Evolutionary conservation across 495 filamentous ascomycete species (phyloP), one percentile per base, ranked within the genome.

Genomic region (Bathelium albidoporum): DNA sequence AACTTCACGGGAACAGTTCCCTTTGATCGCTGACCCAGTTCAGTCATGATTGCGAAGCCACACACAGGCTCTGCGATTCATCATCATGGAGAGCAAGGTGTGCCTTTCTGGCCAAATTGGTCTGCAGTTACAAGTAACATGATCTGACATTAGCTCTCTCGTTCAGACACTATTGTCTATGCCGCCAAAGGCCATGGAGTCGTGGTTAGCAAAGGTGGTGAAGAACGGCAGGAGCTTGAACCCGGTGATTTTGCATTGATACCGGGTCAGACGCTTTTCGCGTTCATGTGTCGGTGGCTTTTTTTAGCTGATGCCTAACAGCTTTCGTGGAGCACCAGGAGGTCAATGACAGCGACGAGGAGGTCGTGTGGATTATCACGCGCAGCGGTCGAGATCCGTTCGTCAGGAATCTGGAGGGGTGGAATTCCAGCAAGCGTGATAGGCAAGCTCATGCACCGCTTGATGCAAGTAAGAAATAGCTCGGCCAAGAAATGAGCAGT

Each of bases 221-320:
- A 70, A 43, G 75, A 75, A 66, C 78, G 80, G 26, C 78, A 84
- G 61, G 74, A 78, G 10, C 75, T 89, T 2, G 73, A 69, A 0
- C 76, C 80, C 1, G 86, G 86, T 0, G 85, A 88, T 68, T 87
- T 85, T 68, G 85, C 84, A 1, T 75, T 85, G 55, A 79, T 89
- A 29, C 85, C 85, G 0, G 49, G 49, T 55, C 26, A 55, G 0
- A 28, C 3, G 26, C n/a, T 0, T 9, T 7, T 2, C 20, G 14
- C 10, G 20, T 26, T 2, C 24, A 10, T 11, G 29, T 7, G 29
- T 2, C 0, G 22, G 24, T 2, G 49, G 20, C 5, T 28, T 29
- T 55, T 20, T 11, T 16, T 28, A 1, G 49, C 49, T 55, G 20
- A 55, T 29, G 16, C 26, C 7, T 24, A 29, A 2, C 20, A 55